Evolutionary conservation across 441 rosid genomes (phyloP), one percentile per base, ranked within the genome.

Genomic region (Populus trichocarpa): DNA sequence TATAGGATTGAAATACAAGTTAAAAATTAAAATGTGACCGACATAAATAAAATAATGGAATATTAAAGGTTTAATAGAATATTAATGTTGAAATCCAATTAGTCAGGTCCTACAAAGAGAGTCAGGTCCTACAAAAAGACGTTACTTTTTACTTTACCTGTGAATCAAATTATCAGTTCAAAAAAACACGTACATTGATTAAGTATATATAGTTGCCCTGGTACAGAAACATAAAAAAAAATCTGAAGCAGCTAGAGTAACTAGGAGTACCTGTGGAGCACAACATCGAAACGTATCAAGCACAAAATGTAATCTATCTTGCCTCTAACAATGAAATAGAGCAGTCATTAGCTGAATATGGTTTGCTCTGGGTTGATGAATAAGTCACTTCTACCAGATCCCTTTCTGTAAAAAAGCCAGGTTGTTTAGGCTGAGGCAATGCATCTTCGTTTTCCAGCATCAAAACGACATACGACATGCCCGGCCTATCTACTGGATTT

Each of bases 391-490:
- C 72, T 2, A n/a, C 10, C n/a, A 75, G 22, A 26, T 81, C 72
- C n/a, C 84, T 77, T 46, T 74, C 78, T 16, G 66, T 81, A 75
- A 77, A 81, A 79, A 81, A 77, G 13, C 74, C 84, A 6, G 84
- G 81, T 72, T 74, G 72, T 74, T 81, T 81, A 22, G 84, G 84
- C 9, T 11, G 38, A 50, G 84, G 81, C 75, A 77, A 65, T n/a
- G 50, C 35, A 25, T 35, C 72, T 33, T 77, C 76, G 35, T 72
- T 74, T 8, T 71, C 66, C 63, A 81, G 9, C 76, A 81, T 75
- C 69, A 74, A 64, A 32, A 75, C 75, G 0, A 65, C 76, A 8
- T 69, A 38, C 5, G 75, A 65, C 73, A 81, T 78, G 53, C 30
- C 2, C 30, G 30, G 30, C 30, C 30, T 28, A 2, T 26, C 28